These are phyloP conservation scores for Cyclotella choctawhatcheeana DNA, from an alignment of 108 stramenopile genomes.

Conservation along the genomic window DNA sequence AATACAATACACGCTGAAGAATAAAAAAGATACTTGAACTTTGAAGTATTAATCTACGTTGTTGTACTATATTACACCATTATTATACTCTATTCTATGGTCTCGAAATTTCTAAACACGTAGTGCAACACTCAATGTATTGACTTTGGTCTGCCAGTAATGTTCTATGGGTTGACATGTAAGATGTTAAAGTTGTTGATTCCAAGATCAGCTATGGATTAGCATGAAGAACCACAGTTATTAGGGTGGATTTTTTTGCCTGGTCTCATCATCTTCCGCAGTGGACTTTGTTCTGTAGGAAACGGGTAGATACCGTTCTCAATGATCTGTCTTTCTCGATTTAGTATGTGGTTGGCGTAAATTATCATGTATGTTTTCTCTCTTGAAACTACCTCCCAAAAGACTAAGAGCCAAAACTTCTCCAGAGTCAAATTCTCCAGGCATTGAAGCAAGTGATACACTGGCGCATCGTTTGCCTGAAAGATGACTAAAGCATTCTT, in stretches of 20 bases:
- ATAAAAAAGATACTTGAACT: neutral
- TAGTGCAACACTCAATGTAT: neutral
- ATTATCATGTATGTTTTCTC: conserved; percentile 13
- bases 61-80: neutral
- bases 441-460: conserved; percentile 41
- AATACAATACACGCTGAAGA: neutral
- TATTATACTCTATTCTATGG: conserved; percentile 7
- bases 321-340: conserved; percentile 18
- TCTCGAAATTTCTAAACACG: conserved; percentile 11
- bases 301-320: too few species aligned
- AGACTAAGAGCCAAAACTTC: conserved; percentile 44
- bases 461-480: neutral
- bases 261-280: too few species aligned
- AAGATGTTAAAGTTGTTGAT: too few species aligned
- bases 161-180: neutral
- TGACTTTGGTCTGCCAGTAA: too few species aligned
- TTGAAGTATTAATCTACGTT: too few species aligned
- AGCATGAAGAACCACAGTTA: conserved; percentile 5
- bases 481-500: neutral
- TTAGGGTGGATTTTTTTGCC: conserved; percentile 24
- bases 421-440: conserved; percentile 41
- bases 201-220: too few species aligned
- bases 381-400: conserved; percentile 29
- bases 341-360: conserved; percentile 3
- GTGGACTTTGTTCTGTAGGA: too few species aligned